A percentile compares a stretch with the other conserved stretches of the same genome.
These are phyloP conservation scores for Speleostelium caveatum DNA, from an alignment of 78 protist genomes.

Conservation along the genomic window DNA sequence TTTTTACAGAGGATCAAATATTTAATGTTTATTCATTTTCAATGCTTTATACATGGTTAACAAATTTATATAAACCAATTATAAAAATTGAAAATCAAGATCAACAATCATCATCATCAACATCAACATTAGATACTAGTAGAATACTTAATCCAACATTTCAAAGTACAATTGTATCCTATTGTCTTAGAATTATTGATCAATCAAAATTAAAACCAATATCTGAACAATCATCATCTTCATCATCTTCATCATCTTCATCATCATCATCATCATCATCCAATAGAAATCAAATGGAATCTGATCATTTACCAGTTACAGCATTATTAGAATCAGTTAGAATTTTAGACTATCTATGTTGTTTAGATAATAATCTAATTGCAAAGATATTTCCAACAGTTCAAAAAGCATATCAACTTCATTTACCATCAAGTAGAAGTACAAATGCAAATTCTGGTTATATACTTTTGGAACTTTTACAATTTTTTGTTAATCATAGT, in stretches of 20 bases:
- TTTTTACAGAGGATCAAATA: conserved; percentile 67
- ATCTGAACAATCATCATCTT: not conserved
- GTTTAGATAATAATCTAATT: conserved; percentile 43
- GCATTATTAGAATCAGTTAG: conserved; percentile 57
- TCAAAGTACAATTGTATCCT: conserved; percentile 42
- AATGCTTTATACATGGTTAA: conserved; percentile 59
- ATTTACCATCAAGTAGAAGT: conserved; percentile 47
- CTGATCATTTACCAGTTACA: conserved; percentile 45
- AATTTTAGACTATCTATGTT: conserved; percentile 60
- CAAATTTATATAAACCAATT: conserved; percentile 26
- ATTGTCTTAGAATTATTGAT: conserved; percentile 74
- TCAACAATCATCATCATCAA: not conserved
- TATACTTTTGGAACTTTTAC: conserved; percentile 51
- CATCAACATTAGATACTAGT: not conserved
- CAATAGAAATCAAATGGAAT: not conserved
- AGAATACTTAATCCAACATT: conserved; percentile 35
- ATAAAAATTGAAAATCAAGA: not conserved
- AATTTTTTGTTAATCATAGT: conserved; percentile 75
- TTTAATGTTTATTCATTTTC: conserved; percentile 75
- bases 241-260: not conserved
- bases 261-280: not conserved
- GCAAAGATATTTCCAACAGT: conserved; percentile 73
- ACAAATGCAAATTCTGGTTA: conserved; percentile 67
- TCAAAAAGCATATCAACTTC: conserved; percentile 76
- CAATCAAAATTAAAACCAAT: conserved; percentile 56